Evolutionary conservation across 495 filamentous ascomycete species (phyloP).

Genomic region (Neurospora tetraspora): DNA sequence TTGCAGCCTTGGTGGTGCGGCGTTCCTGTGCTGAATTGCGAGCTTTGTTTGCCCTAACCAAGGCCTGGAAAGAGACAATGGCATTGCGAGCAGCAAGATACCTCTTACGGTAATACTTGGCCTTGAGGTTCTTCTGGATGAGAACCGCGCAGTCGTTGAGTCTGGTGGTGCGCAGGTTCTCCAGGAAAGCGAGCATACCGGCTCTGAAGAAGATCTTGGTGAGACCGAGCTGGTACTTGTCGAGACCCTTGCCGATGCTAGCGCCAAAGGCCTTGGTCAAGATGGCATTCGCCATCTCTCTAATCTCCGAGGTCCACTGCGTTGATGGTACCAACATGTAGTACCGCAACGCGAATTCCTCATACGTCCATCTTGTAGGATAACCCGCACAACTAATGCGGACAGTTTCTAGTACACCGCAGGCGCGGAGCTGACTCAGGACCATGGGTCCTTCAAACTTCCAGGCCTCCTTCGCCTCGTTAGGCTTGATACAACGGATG

Average conservation of each 20-base stretch:
- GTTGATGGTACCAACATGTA: constrained; percentile 94
- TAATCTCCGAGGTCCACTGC: constrained; percentile 87
- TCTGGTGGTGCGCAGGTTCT: constrained; percentile 81
- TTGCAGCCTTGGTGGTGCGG: constrained; percentile 75
- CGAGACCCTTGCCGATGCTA: constrained; percentile 64
- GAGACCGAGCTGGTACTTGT: constrained; percentile 92
- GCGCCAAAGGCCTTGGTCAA: constrained; percentile 78
- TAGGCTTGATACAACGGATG: constrained; percentile 98
- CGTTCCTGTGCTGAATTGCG: constrained; percentile 70
- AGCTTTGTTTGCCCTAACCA: constrained; percentile 62
- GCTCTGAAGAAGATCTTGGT: constrained; percentile 99
- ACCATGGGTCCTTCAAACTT: constrained; percentile 99
- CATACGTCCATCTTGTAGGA: constrained; percentile 96
- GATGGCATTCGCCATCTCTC: constrained; percentile 87
- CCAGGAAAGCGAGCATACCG: constrained; percentile 95
- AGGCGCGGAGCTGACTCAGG: constrained; percentile 90
- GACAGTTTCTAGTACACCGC: constrained; percentile 97
- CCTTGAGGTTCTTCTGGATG: constrained; percentile 97
- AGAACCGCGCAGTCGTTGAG: constrained; percentile 93
- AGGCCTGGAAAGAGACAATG: constrained; percentile 70
- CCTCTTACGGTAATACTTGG: constrained; percentile 87
- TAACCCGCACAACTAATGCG: constrained; percentile 97
- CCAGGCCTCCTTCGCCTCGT: constrained; percentile 94
- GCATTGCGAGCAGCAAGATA: constrained; percentile 80
- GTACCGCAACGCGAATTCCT: constrained; percentile 95